Percentiles rank a stretch among this genome's conserved stretches.
These are phyloP conservation scores for Blastobotrys muscicola DNA, from an alignment of 805 yeast species.

Conservation along the genomic window DNA sequence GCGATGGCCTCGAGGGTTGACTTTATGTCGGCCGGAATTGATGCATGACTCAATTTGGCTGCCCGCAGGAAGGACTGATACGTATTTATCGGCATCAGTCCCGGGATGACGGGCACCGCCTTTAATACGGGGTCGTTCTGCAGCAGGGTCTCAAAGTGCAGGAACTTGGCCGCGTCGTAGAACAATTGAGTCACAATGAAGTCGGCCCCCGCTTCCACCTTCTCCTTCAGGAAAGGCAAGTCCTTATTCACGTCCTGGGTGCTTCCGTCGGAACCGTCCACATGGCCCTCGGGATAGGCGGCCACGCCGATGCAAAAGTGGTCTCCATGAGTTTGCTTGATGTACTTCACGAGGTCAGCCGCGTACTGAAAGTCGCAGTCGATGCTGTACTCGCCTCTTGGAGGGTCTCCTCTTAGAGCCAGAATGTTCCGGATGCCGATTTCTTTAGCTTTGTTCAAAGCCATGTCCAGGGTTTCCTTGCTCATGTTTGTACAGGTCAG, in stretches of 20 bases:
- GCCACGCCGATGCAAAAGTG: conserved; percentile 94
- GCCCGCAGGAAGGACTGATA: conserved; percentile 77
- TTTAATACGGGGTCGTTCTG: conserved; percentile 28
- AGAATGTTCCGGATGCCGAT: conserved; percentile 82
- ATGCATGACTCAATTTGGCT: conserved; percentile 79
- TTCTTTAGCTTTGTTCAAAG: conserved; percentile 58
- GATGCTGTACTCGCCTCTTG: conserved; percentile 47
- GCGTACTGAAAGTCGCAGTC: conserved; percentile 65
- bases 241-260: conserved; percentile 62
- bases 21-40: conserved; percentile 53
- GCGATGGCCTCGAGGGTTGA: conserved; percentile 47
- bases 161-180: conserved; percentile 73
- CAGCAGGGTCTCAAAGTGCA: conserved; percentile 45
- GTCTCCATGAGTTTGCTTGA: conserved; percentile 59
- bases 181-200: conserved; percentile 87
- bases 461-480: conserved; percentile 63
- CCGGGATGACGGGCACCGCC: conserved; percentile 64
- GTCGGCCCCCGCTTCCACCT: conserved; percentile 90
- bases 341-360: conserved; percentile 76
- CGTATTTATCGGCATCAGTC: conserved; percentile 86
- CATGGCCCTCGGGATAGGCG: conserved; percentile 96
- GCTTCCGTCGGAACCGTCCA: conserved; percentile 65
- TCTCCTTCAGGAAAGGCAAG: conserved; percentile 70
- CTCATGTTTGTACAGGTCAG: conserved; percentile 94
- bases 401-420: conserved; percentile 95